Evolutionary conservation across 2,329 filamentous ascomycete genomes (phyloP), one percentile per base, ranked within the genome.

Genomic region (Chrysoporthe austroafricana): DNA sequence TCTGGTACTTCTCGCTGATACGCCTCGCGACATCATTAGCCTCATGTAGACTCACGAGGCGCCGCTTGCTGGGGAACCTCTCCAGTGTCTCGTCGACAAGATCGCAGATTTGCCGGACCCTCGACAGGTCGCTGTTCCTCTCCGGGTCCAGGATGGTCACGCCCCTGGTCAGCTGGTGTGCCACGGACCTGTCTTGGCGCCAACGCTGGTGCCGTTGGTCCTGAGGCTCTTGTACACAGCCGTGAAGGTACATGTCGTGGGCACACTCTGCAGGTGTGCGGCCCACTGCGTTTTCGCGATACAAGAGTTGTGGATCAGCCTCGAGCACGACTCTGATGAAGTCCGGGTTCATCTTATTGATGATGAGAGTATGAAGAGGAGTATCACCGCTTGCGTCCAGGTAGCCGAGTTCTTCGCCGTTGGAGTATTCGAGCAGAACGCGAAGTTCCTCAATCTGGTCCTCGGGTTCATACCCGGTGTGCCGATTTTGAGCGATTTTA

Each of bases 231-330:
- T 74, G 76, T 21, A 71, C 70, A 43, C 68, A 61, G n/a, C 83
- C 77, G 56, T 77, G 77, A 8, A 86, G 78, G 69, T 84, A 83
- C 1, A 77, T 76, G 63, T 91, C 88, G 62, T 86, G 80, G 0
- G 89, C 87, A 61, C 92, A 78, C 72, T 96, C 92, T 39, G 85
- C 82, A 0, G 92, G 90, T 0, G 92, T 96, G 18, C 86, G 84
- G 1, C 93, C 93, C 0, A 91, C 91, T 0, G 91, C 87, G 72
- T 94, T 94, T 76, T 96, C 93, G 32, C 89, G 86, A 72, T 86
- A 84, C 0, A 93, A 79, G 1, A 94, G 81, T 36, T 83, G 81
- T 0, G 90, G 86, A 21, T 86, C 82, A 71, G 80, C 80, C 11
- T 85, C 79, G 13, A 94, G 77, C 3, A 91, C 73, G 2, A 80